Evolutionary conservation across 352 stramenopile genomes (phyloP).

Genomic region (Paralagenidium karlingii): DNA sequence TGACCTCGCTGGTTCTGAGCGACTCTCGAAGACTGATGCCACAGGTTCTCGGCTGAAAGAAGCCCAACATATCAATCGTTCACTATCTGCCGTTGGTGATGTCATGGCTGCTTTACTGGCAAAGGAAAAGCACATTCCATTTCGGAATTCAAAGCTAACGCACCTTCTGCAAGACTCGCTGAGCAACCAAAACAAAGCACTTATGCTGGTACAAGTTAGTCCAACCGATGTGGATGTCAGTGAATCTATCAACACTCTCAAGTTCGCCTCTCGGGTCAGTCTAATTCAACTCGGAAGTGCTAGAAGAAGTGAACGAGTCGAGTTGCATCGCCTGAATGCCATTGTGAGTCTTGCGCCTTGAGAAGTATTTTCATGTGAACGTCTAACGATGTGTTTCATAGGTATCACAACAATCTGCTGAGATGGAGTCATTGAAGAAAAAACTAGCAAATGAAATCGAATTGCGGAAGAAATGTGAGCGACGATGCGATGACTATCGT

Average conservation of each 20-base stretch:
- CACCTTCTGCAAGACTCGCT: slow-evolving; percentile 72
- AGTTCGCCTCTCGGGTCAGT: slow-evolving; percentile 55
- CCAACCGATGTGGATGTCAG: slow-evolving; percentile 26
- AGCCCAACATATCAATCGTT: slow-evolving; percentile 75
- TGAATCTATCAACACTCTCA: slow-evolving; percentile 67
- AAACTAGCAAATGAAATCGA: slow-evolving; percentile 50
- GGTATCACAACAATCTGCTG: slow-evolving; percentile 42
- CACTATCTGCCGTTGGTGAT: slow-evolving; percentile 54
- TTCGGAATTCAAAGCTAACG: slow-evolving; percentile 78
- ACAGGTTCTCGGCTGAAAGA: slow-evolving; percentile 28
- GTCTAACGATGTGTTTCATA: no score
- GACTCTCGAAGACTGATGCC: slow-evolving; percentile 36
- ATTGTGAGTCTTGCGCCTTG: slow-evolving; percentile 18
- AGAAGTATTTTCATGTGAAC: background rate
- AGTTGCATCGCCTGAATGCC: slow-evolving; percentile 43
- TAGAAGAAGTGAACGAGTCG: slow-evolving; percentile 33
- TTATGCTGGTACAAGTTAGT: slow-evolving; percentile 55
- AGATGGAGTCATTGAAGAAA: slow-evolving; percentile 55
- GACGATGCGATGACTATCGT: slow-evolving; percentile 55
- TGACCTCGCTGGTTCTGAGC: slow-evolving; percentile 68
- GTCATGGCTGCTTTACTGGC: slow-evolving; percentile 49
- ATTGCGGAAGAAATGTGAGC: slow-evolving; percentile 64
- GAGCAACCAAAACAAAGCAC: slow-evolving; percentile 19
- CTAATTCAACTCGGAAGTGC: slow-evolving; percentile 21
- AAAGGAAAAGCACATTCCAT: slow-evolving; percentile 76